A percentile compares a stretch with the other conserved stretches of the same genome.
These are phyloP conservation scores for Salix arbutifolia DNA, from an alignment of 345 rosid species.

Conservation along the genomic window DNA sequence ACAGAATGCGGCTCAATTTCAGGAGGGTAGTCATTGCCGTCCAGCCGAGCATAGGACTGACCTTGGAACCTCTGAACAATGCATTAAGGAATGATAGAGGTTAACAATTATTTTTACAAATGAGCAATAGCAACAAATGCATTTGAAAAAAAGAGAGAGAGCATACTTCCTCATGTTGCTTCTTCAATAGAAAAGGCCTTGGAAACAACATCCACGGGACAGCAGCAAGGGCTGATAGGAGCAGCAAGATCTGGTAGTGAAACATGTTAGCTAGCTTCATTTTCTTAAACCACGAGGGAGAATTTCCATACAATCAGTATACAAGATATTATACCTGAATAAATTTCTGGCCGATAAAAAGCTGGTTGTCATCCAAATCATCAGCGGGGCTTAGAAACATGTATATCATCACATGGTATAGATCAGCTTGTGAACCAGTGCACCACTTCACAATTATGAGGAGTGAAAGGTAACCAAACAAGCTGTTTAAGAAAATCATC, in stretches of 20 bases:
- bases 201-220: conserved; percentile 98
- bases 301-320: not conserved
- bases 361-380: conserved; percentile 86
- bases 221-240: conserved; percentile 67
- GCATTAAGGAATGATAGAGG: conserved; percentile 1
- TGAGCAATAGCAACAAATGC: not conserved
- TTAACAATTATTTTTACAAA: conserved; percentile 1
- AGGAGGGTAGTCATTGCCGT: conserved; percentile 60
- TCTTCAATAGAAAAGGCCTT: conserved; percentile 91
- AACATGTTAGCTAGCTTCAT: not conserved
- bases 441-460: conserved; percentile 86
- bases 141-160: not conserved
- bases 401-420: conserved; percentile 91
- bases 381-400: conserved; percentile 94
- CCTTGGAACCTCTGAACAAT: conserved; percentile 78
- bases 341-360: conserved; percentile 62
- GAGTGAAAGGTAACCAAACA: conserved; percentile 86
- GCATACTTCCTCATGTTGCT: conserved; percentile 70
- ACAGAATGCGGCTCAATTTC: conserved; percentile 47
- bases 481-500: conserved; percentile 81
- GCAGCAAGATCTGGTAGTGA: conserved; percentile 14
- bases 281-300: not conserved
- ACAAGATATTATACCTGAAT: conserved; percentile 4
- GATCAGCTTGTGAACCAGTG: conserved; percentile 91
- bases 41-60: conserved; percentile 53